Evolutionary conservation across 2,329 filamentous ascomycete genomes (phyloP).

Genomic region (Sporothrix sp.): DNA sequence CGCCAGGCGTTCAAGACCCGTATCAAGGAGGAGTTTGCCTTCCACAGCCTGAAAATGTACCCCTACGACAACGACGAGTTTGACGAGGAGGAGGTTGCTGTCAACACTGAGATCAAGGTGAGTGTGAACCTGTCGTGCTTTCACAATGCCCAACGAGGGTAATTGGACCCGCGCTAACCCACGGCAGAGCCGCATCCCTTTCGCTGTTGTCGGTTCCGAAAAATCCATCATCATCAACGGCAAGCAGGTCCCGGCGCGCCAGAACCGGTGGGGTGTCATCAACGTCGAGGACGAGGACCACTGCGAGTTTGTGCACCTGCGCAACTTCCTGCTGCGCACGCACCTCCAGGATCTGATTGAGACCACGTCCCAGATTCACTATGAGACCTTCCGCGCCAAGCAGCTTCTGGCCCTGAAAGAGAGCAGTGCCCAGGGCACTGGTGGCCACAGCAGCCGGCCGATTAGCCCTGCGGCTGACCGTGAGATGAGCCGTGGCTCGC

Average conservation of each 20-base stretch:
- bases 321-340: conserved; percentile 96
- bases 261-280: conserved; percentile 99
- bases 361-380: conserved; percentile 98
- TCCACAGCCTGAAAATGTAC: conserved; percentile 99
- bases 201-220: conserved; percentile 95
- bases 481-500: conserved; percentile 92
- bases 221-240: conserved; percentile 96
- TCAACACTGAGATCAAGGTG: conserved; percentile 96
- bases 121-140: background rate
- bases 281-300: conserved; percentile 99
- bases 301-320: conserved; percentile 97
- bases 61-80: conserved; percentile 99
- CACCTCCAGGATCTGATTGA: conserved; percentile 98
- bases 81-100: conserved; percentile 86
- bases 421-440: conserved; percentile 68
- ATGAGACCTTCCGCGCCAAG: conserved; percentile 99
- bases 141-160: background rate
- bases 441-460: conserved; percentile 68
- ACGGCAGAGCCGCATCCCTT: conserved; percentile 76
- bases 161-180: background rate
- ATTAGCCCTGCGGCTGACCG: conserved; percentile 93
- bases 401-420: conserved; percentile 96
- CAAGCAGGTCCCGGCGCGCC: conserved; percentile 92
- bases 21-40: conserved; percentile 99
- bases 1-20: conserved; percentile 93